Evolutionary conservation across 2,329 filamentous ascomycete genomes (phyloP), one percentile per base, ranked within the genome.

Genomic region (Botrytis cinerea): DNA sequence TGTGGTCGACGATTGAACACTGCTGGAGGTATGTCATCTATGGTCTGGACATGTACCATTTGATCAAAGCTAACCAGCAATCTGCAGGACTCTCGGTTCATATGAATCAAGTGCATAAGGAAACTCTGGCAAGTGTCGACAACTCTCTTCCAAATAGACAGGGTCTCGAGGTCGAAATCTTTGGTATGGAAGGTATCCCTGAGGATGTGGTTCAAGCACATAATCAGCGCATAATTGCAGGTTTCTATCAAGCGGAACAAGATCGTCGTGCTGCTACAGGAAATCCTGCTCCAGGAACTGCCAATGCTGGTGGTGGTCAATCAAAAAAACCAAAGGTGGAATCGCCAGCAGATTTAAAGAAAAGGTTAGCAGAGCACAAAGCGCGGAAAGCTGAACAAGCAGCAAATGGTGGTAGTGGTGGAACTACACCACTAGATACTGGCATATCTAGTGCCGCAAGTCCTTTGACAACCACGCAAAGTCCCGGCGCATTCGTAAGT

Each of bases 61-160:
- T 12, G 3, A 38, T 10, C 25, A 10, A 61, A 60, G 70, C 75
- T 76, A 67, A 78, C 71, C 1, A 5, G 16, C 45, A 57, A 25
- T 18, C 40, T 40, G 22, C 78, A 97, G 94, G 96, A 85, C 89
- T 99, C 75, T 93, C 92, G 51, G 96, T 99, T 72, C 96, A 99
- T 82, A 92, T 98, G 93, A 97, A 95, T 81, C 96, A 99, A 83
- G 96, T 99, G 66, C 96, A 99, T 86, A 99, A 99, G 83, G 95
- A 98, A 82, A 93, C 91, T 45, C 88, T 98, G 68, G 90, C 89
- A 32, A 89, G 90, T 62, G 94, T 99, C 80, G 95, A 98, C 79
- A 98, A 98, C 86, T 94, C 96, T 68, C 88, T 98, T 4, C 91
- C 93, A 0, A 95, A 95, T 80, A 91, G 96, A 75, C 90, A 93